Evolutionary conservation across 1,284 basidiomycete genomes (phyloP).

Genomic region (Puccinia brachypodii): DNA sequence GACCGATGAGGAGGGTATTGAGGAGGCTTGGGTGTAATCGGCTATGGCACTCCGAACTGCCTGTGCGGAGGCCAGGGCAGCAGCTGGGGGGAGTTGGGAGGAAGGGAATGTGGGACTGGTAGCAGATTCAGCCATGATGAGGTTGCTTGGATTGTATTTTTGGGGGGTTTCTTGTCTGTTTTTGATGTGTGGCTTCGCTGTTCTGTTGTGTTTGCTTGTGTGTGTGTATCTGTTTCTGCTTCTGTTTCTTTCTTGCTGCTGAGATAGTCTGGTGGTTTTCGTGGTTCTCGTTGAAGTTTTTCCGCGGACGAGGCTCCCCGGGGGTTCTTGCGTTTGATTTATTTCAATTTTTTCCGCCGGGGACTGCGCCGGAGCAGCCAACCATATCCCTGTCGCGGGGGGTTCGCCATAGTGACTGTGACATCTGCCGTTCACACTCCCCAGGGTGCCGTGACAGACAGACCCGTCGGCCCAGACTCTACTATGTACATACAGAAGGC

Average conservation of each 20-base stretch:
- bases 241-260: not conserved
- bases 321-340: no score
- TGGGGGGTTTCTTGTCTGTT: not conserved
- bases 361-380: not conserved
- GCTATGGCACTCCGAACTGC: conserved; percentile 31
- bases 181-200: not conserved
- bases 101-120: conserved; percentile 15
- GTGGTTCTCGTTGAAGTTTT: no score
- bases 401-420: not conserved
- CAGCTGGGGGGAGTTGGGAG: conserved; percentile 29
- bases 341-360: not conserved
- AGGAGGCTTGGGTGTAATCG: conserved; percentile 25
- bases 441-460: no score
- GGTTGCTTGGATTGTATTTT: not conserved
- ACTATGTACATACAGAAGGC: not conserved
- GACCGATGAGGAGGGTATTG: conserved; percentile 43
- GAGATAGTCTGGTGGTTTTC: no score
- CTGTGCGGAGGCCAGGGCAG: conserved; percentile 28
- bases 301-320: no score
- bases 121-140: conserved; percentile 15
- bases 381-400: not conserved
- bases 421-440: no score
- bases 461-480: no score
- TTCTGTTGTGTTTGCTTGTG: not conserved
- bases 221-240: not conserved